Conservation (phyloP, 176 grass and related monocot species). For the Oryza glaberrima region DNA sequence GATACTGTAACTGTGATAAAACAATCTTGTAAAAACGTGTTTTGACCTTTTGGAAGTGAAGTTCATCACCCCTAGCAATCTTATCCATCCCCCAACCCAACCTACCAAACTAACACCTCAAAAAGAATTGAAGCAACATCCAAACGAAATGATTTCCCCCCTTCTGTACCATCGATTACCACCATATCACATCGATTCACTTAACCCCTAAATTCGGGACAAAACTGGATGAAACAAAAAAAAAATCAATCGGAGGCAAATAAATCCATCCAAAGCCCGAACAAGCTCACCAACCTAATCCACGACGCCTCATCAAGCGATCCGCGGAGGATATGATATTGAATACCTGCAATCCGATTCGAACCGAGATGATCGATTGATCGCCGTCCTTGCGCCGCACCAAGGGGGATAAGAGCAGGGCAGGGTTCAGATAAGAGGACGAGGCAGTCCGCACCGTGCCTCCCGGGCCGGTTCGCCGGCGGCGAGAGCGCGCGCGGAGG, state of each 20-base stretch:
- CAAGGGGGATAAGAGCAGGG: too few species aligned
- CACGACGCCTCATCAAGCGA: not conserved
- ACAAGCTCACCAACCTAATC: not conserved
- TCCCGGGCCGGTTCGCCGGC: too few species aligned
- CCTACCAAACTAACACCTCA: not conserved
- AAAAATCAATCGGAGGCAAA: not conserved
- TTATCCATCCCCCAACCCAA: not conserved
- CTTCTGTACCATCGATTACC: not conserved
- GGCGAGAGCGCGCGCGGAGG: too few species aligned
- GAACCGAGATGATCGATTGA: not conserved
- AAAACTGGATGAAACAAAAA: not conserved
- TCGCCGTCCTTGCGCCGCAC: not conserved
- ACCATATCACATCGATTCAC: not conserved
- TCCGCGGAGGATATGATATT: not conserved
- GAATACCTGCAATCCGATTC: not conserved
- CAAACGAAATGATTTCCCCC: not conserved
- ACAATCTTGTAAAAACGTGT: not conserved
- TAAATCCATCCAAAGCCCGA: not conserved
- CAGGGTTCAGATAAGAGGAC: too few species aligned
- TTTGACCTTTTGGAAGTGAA: not conserved
- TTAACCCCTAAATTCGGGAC: not conserved
- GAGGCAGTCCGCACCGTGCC: too few species aligned
- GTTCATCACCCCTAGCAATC: not conserved
- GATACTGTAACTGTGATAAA: not conserved
- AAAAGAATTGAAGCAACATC: conserved; percentile 29